phyloP scores from a whole-genome alignment of 2,329 filamentous ascomycete species.

The Orbilia oligospora region DNA sequence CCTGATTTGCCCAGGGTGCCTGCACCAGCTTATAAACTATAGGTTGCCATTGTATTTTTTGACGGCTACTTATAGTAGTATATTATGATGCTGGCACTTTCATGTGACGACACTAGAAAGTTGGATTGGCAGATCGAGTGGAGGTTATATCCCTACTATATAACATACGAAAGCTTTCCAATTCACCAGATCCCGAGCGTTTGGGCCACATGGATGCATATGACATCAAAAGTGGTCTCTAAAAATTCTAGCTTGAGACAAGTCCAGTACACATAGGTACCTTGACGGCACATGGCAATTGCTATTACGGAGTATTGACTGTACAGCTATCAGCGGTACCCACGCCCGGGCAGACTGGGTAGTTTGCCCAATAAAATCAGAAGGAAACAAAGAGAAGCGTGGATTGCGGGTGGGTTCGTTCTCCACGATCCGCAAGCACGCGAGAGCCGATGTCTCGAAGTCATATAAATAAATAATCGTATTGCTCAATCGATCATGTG shows the following conservation, averaged over 20 bases:
- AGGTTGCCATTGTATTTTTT: background rate
- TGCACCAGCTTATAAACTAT: slow-evolving; percentile 30
- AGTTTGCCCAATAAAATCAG: background rate
- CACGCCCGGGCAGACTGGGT: background rate
- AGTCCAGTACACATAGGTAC: no score
- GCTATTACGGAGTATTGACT: no score
- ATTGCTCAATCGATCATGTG: background rate
- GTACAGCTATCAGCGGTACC: background rate
- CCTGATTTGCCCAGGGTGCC: slow-evolving; percentile 27
- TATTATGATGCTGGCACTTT: background rate
- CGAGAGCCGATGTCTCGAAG: slow-evolving; percentile 18
- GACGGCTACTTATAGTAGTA: background rate
- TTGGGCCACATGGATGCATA: no score
- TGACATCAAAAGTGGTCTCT: no score
- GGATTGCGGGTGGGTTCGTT: background rate
- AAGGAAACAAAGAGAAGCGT: background rate
- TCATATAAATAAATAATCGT: background rate
- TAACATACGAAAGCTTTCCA: background rate
- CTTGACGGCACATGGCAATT: no score
- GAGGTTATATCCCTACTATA: background rate
- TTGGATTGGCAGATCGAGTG: background rate
- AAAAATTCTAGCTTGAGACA: no score
- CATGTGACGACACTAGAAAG: no score
- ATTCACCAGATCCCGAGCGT: no score
- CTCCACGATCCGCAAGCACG: background rate